Evolutionary conservation across 352 stramenopile species (phyloP), one percentile per base, ranked within the genome.

Genomic region (Pythium rhizo-oryzae): DNA sequence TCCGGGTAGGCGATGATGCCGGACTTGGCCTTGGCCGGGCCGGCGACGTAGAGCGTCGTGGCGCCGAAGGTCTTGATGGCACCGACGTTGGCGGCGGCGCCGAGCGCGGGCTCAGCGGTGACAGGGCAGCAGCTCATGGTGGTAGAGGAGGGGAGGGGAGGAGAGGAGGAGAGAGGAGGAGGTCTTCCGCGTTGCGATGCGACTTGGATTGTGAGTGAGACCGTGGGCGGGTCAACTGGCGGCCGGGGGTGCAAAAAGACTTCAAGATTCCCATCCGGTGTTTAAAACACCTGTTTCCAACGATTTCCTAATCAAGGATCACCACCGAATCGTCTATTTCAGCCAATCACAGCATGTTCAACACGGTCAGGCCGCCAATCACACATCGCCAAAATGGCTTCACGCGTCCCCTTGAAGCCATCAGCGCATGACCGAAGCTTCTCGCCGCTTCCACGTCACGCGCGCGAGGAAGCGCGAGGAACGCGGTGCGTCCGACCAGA

Each of bases 71-170:
- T 93, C 72, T 90, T 91, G 69, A 90, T 78, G 47, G 74, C 54
- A 41, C 85, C 84, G 9, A 67, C 70, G 70, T 83, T 75, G 52
- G 72, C 71, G 52, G 79, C 75, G 16, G 77, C 62, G 49, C 73
- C 79, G 52, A 74, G 71, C 19, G 84, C 70, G 33, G 84, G 84
- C 62, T 91, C 81, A 63, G 82, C 79, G 58, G 80, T 91, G 21
- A 84, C 82, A 39, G 85, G 85, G 74, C 85, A 93, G 76, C 85
- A 93, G 75, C 82, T 91, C 84, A 90, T 92, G 18, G 23, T 56
- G 15, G 5, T 47, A n/a, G 18, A 24, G 15, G 21, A 24, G 21
- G 19, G 16, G 43, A 15, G 25, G 16, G 35, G 25, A 25, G 50
- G 7, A 5, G 67, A 43, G 28, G 44, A 37, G 51, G 28, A 44